Evolutionary conservation across 1,139 yeast genomes (phyloP).

Genomic region (Tardiomyces blankii): DNA sequence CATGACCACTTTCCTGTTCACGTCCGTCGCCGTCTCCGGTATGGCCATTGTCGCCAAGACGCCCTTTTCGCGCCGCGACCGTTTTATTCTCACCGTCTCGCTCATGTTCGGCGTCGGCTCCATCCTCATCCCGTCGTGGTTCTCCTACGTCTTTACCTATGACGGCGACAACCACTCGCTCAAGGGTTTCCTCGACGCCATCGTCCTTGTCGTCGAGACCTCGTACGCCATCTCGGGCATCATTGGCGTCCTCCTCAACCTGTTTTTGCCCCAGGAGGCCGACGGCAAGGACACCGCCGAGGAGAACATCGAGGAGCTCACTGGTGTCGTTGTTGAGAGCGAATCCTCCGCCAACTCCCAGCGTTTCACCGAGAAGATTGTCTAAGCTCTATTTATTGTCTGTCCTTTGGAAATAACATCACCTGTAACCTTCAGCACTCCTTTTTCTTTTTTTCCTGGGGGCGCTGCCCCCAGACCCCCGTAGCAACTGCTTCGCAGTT

Average conservation of each 20-base stretch:
- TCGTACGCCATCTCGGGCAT: slow-evolving; percentile 81
- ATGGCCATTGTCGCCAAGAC: slow-evolving; percentile 64
- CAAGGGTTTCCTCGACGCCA: slow-evolving; percentile 68
- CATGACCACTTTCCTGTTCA: slow-evolving; percentile 81
- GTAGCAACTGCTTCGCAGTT: no score
- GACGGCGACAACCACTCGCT: slow-evolving; percentile 52
- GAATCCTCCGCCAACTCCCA: no score
- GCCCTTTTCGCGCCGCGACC: slow-evolving; percentile 76
- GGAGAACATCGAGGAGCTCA: background rate
- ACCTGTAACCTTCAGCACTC: no score
- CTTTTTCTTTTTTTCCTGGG: no score
- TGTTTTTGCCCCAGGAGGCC: slow-evolving; percentile 57
- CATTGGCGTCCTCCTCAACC: slow-evolving; percentile 60
- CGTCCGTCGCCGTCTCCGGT: slow-evolving; percentile 86
- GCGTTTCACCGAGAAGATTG: no score
- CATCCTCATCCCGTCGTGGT: slow-evolving; percentile 68
- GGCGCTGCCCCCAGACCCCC: no score
- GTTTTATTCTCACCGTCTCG: slow-evolving; percentile 71
- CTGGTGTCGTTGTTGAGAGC: background rate
- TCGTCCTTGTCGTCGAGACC: slow-evolving; percentile 73
- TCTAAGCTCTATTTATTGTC: no score
- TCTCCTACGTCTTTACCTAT: slow-evolving; percentile 63
- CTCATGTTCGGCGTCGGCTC: slow-evolving; percentile 74
- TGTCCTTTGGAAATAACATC: no score
- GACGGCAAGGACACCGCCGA: slow-evolving; percentile 32